Conservation (phyloP, 139 green algal genomes). For the Picochlorum sp. region DNA sequence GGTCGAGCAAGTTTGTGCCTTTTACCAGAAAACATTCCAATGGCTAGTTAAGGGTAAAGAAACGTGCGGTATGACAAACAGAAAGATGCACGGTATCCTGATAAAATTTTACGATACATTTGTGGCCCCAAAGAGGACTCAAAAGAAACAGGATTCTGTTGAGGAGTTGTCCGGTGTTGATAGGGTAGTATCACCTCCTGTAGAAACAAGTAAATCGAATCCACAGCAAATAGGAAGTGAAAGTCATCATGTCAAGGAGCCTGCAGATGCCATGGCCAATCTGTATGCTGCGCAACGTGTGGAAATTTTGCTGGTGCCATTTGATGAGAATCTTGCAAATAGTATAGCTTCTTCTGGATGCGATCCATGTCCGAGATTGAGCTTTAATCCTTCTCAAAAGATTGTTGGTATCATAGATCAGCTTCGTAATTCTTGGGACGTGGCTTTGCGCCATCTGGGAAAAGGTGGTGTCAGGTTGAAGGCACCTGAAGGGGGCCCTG, state of each 20-base stretch:
- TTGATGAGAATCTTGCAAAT: neutral
- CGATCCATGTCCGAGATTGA: neutral
- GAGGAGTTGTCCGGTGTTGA: no score
- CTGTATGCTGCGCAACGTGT: neutral
- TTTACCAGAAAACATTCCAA: neutral
- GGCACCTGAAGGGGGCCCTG: neutral
- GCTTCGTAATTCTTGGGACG: neutral
- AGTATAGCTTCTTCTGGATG: neutral
- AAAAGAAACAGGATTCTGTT: no score
- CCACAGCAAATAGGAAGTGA: no score
- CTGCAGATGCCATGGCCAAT: neutral
- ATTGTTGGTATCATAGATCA: neutral
- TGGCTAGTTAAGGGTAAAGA: neutral
- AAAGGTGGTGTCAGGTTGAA: neutral
- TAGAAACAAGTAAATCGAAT: no score
- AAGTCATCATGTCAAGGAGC: no score
- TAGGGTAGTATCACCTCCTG: no score
- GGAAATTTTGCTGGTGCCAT: neutral
- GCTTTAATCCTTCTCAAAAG: neutral
- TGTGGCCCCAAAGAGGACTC: neutral
- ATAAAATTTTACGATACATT: constrained; percentile 1
- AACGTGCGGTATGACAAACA: neutral
- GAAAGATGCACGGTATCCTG: neutral
- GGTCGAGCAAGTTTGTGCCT: neutral
- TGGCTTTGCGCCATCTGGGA: neutral